A percentile compares a stretch with the other conserved stretches of the same genome.
Conservation (phyloP, 2,329 filamentous ascomycete genomes). For the Rhinocladiella mackenziei region DNA sequence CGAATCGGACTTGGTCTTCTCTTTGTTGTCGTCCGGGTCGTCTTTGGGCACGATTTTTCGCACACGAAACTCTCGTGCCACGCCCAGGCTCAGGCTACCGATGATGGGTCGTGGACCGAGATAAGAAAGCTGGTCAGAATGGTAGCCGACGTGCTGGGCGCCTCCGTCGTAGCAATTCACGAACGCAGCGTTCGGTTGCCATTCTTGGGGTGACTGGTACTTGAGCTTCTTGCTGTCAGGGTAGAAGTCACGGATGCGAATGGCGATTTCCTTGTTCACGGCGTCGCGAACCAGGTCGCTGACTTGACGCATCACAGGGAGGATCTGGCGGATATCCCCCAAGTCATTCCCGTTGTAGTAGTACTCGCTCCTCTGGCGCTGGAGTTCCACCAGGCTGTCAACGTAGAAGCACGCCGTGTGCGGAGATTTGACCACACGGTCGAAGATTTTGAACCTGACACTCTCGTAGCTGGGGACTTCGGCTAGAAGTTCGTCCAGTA, state of each 20-base stretch:
- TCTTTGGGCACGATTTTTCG: slow-evolving; percentile 67
- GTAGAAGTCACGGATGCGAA: slow-evolving; percentile 65
- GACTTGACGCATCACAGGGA: slow-evolving; percentile 67
- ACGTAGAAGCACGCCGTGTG: slow-evolving; percentile 84
- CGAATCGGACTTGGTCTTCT: slow-evolving; percentile 21
- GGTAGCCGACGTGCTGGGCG: slow-evolving; percentile 80
- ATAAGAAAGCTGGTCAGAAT: slow-evolving; percentile 89
- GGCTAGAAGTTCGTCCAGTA: slow-evolving; percentile 70
- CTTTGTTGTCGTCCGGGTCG: slow-evolving; percentile 31
- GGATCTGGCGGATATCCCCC: slow-evolving; percentile 71
- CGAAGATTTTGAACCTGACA: slow-evolving; percentile 79
- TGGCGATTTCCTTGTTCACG: slow-evolving; percentile 73
- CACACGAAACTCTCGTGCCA: slow-evolving; percentile 88
- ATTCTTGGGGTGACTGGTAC: slow-evolving; percentile 64
- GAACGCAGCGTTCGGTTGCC: slow-evolving; percentile 85
- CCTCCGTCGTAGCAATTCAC: slow-evolving; percentile 90
- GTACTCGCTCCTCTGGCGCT: slow-evolving; percentile 71
- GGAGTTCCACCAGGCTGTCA: slow-evolving; percentile 65
- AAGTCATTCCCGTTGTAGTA: slow-evolving; percentile 76
- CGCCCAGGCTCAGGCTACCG: slow-evolving; percentile 83
- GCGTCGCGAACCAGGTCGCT: slow-evolving; percentile 65
- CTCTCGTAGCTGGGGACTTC: slow-evolving; percentile 69
- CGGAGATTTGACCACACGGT: slow-evolving; percentile 77
- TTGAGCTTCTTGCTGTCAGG: slow-evolving; percentile 68
- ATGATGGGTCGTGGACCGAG: slow-evolving; percentile 84